Percentiles rank a stretch among this genome's conserved stretches.
Conservation (phyloP, 1,284 basidiomycete genomes). For the Meira miltonrushii region DNA sequence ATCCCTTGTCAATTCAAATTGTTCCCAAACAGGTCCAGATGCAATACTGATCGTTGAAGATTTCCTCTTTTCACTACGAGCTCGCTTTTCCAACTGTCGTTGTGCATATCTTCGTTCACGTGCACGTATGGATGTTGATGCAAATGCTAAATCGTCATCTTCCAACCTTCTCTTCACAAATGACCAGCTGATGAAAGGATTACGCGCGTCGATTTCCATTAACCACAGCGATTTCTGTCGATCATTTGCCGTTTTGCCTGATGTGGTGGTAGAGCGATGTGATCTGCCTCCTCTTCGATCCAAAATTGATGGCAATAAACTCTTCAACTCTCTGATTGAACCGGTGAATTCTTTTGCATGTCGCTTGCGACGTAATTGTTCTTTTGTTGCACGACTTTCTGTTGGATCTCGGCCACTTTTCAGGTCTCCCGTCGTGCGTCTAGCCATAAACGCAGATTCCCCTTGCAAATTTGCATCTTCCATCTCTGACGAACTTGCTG, state of each 20-base stretch:
- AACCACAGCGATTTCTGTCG: constrained; percentile 16
- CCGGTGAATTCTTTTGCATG: constrained; percentile 37
- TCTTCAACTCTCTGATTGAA: constrained; percentile 38
- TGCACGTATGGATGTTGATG: constrained; percentile 28
- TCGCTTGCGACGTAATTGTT: constrained; percentile 16
- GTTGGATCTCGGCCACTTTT: constrained; percentile 23
- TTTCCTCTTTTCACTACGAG: background rate
- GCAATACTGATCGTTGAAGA: background rate
- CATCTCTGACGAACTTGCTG: constrained; percentile 11
- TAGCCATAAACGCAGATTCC: constrained; percentile 29
- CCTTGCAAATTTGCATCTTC: constrained; percentile 3
- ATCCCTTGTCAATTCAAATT: constrained; percentile 31
- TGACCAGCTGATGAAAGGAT: constrained; percentile 45
- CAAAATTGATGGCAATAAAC: constrained; percentile 33
- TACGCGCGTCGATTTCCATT: constrained; percentile 36
- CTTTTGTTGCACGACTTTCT: constrained; percentile 1
- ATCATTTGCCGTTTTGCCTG: constrained; percentile 15
- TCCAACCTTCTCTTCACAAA: constrained; percentile 37
- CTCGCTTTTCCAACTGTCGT: background rate
- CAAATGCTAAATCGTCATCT: constrained; percentile 38
- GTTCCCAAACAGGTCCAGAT: background rate
- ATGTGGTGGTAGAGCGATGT: background rate
- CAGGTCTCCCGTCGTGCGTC: constrained; percentile 25
- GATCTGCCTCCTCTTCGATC: constrained; percentile 14
- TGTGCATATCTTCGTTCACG: constrained; percentile 24